Evolutionary conservation across 352 stramenopile species (phyloP).

Genomic region (Globisporangium apiculatum): DNA sequence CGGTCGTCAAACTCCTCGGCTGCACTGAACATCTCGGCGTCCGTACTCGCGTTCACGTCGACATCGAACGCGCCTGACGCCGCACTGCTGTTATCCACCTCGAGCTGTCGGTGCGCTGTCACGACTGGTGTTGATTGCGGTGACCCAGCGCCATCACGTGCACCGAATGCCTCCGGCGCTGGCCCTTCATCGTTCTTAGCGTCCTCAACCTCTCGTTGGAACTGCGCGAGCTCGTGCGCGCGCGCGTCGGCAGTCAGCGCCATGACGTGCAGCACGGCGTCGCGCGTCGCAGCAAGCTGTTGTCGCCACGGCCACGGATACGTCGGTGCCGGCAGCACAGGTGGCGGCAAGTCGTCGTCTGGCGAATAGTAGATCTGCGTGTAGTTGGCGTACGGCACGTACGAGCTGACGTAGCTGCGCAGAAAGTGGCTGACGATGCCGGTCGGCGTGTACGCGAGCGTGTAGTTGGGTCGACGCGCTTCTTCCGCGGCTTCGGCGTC

Average conservation of each 20-base stretch:
- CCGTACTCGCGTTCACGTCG: not conserved
- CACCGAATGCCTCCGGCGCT: not conserved
- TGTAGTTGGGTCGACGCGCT: conserved; percentile 19
- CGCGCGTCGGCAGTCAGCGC: conserved; percentile 8
- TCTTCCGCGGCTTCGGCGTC: conserved; percentile 14
- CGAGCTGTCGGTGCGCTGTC: not conserved
- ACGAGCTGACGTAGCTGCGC: conserved; percentile 9
- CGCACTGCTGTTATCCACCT: not conserved
- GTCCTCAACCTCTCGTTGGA: not conserved
- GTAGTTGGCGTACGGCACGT: conserved; percentile 43
- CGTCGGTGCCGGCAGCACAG: conserved; percentile 28
- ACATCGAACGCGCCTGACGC: not conserved
- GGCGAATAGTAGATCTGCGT: conserved; percentile 33
- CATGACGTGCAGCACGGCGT: conserved; percentile 21
- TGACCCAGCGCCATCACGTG: no score
- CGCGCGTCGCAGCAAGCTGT: conserved; percentile 19
- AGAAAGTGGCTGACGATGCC: conserved; percentile 15
- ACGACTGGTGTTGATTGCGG: no score
- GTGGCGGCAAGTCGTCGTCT: conserved; percentile 22
- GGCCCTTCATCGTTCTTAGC: not conserved
- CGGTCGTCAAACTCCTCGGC: conserved; percentile 24
- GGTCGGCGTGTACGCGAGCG: conserved; percentile 20
- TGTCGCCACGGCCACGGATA: conserved; percentile 44
- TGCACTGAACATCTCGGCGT: conserved; percentile 8
- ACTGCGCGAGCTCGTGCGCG: conserved; percentile 1